These are phyloP conservation scores for Carpinus fangiana DNA, from an alignment of 306 rosid species.

Conservation along the genomic window DNA sequence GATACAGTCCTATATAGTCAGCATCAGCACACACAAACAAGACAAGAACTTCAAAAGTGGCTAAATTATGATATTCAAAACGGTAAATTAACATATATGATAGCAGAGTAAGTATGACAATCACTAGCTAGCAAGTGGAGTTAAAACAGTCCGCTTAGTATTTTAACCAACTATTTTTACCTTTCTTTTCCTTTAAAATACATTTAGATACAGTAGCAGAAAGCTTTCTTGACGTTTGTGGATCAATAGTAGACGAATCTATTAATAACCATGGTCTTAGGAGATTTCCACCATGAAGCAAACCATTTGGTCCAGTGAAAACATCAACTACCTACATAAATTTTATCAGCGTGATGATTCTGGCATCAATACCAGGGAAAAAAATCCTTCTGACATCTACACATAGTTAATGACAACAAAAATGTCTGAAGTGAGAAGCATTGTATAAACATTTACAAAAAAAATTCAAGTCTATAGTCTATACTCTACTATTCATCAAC, in stretches of 20 bases:
- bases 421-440: not conserved
- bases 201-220: conserved; percentile 59
- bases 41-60: conserved; percentile 14
- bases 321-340: conserved; percentile 76
- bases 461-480: not conserved
- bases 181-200: conserved; percentile 64
- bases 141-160: conserved; percentile 21
- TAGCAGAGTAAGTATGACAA: conserved; percentile 8
- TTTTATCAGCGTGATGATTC: conserved; percentile 35
- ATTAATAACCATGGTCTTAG: conserved; percentile 79
- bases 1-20: conserved; percentile 5
- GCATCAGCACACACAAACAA: conserved; percentile 11
- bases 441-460: not conserved
- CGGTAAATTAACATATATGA: conserved; percentile 11
- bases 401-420: not conserved
- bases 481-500: not conserved
- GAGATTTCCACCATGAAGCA: conserved; percentile 66
- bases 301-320: conserved; percentile 83
- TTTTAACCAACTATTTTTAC: conserved; percentile 37
- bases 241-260: conserved; percentile 94
- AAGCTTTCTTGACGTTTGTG: conserved; percentile 82
- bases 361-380: conserved; percentile 24
- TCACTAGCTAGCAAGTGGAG: conserved; percentile 10
- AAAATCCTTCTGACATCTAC: not conserved
- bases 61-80: not conserved